These are phyloP conservation scores for Toxoplasma gondii DNA, from an alignment of 169 alveolate species.

Conservation along the genomic window DNA sequence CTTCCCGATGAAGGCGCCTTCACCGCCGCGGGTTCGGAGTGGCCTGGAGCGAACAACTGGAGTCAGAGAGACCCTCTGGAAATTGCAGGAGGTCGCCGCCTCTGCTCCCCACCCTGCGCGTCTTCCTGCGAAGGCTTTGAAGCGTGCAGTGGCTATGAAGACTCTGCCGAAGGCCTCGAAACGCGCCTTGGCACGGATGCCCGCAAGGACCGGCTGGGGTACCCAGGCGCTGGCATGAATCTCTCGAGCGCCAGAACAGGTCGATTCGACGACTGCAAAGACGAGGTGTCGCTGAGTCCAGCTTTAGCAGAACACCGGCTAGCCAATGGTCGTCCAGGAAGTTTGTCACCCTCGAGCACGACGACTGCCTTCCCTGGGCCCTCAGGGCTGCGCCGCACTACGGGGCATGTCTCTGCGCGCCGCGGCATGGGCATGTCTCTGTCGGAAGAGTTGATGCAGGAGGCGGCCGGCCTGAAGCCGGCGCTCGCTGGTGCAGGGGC, in stretches of 20 bases:
- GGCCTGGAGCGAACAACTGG: neutral
- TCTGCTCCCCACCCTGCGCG: neutral
- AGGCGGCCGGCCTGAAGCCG: neutral
- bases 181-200: neutral
- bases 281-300: neutral
- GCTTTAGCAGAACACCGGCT: neutral
- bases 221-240: neutral
- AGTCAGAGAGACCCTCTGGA: neutral
- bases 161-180: neutral
- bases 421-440: neutral
- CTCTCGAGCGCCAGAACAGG: neutral
- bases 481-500: neutral
- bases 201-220: neutral
- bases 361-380: no score
- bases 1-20: neutral
- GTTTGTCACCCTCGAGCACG: no score
- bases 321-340: no score
- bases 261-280: neutral
- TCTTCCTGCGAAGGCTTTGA: neutral
- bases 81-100: neutral
- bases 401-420: neutral
- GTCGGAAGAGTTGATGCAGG: neutral
- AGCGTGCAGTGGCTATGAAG: neutral
- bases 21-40: neutral
- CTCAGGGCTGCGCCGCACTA: neutral